Evolutionary conservation across 441 rosid genomes (phyloP).

Genomic region (Macaranga tanarius): DNA sequence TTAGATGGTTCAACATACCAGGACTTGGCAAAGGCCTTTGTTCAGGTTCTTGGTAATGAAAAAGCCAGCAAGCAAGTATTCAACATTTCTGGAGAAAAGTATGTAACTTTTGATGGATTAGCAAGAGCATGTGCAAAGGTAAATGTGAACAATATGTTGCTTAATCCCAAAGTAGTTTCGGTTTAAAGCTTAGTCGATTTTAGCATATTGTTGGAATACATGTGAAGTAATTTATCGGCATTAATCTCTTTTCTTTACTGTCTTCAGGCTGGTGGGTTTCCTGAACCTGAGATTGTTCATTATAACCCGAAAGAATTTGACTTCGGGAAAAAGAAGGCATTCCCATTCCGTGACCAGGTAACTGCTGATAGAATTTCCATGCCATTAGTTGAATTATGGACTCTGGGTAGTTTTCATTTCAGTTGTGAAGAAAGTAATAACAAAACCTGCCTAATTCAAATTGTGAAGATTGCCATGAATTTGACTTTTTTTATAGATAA

Average conservation of each 20-base stretch:
- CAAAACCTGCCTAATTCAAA: background rate
- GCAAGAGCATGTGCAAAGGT: slow-evolving; percentile 98
- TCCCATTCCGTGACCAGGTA: slow-evolving; percentile 99
- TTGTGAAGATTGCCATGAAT: background rate
- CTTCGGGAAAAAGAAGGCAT: slow-evolving; percentile 94
- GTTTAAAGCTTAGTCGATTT: background rate
- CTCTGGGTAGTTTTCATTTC: background rate
- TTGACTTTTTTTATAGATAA: background rate
- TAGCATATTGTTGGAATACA: background rate
- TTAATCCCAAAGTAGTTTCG: no score
- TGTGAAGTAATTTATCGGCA: background rate
- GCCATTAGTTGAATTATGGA: background rate
- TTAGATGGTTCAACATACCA: slow-evolving; percentile 33
- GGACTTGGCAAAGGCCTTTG: slow-evolving; percentile 84
- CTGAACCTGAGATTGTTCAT: slow-evolving; percentile 86
- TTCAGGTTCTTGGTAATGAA: slow-evolving; percentile 71
- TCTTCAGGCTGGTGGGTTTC: slow-evolving; percentile 85
- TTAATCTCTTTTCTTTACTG: background rate
- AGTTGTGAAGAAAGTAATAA: background rate
- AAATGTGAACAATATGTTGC: slow-evolving; percentile 5
- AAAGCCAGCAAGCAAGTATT: slow-evolving; percentile 85
- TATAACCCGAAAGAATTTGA: slow-evolving; percentile 92
- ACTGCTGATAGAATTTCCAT: slow-evolving; percentile 7
- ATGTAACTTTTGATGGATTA: slow-evolving; percentile 83
- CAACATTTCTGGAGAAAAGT: slow-evolving; percentile 91